Evolutionary conservation across 163 green algal genomes (phyloP).

Genomic region (Scenedesmus sp.): DNA sequence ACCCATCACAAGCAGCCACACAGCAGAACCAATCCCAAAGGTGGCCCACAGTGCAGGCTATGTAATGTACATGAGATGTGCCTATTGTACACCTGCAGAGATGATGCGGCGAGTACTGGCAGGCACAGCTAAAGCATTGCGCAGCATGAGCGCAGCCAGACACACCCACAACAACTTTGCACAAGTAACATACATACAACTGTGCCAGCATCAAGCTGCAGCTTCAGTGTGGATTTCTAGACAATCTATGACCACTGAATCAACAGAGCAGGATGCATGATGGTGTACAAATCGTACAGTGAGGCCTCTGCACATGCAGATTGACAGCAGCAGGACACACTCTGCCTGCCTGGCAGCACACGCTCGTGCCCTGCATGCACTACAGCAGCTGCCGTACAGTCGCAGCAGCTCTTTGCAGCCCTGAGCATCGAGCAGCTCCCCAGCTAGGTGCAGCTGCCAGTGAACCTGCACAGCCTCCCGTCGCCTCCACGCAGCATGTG

Average conservation of each 20-base stretch:
- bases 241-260: background rate
- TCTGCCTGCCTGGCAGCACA: background rate
- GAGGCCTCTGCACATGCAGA: background rate
- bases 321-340: background rate
- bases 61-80: background rate
- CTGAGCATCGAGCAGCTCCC: background rate
- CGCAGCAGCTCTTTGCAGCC: background rate
- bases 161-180: background rate
- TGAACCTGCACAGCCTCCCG: too few species aligned
- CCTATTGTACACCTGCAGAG: background rate
- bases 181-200: background rate
- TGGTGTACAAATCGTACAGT: background rate
- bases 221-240: background rate
- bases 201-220: constrained; percentile 4
- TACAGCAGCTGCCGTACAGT: background rate
- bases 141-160: background rate
- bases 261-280: background rate
- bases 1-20: background rate
- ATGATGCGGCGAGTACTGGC: background rate
- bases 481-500: background rate
- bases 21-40: background rate
- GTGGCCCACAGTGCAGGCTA: background rate
- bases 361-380: background rate
- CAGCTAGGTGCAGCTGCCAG: background rate
- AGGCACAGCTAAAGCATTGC: background rate